Evolutionary conservation across 2,329 filamentous ascomycete species (phyloP).

Genomic region (Pezicula carpinea): DNA sequence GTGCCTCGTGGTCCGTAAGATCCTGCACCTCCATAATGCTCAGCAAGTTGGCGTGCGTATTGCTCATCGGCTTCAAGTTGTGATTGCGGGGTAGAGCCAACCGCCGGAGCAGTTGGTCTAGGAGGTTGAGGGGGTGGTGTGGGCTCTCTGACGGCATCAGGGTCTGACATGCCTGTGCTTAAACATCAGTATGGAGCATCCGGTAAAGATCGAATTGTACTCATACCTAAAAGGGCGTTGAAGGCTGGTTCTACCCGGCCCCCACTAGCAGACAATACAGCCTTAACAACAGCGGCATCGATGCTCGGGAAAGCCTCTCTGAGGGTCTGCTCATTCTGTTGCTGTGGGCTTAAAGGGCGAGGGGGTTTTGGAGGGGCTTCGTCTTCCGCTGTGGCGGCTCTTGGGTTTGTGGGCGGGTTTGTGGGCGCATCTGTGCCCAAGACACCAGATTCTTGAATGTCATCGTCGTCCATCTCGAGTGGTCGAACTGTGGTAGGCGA

Average conservation of each 20-base stretch:
- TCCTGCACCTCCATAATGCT: constrained; percentile 68
- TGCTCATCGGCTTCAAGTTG: constrained; percentile 89
- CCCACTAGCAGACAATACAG: constrained; percentile 79
- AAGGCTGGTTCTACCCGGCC: constrained; percentile 91
- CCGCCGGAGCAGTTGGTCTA: constrained; percentile 55
- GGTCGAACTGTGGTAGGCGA: constrained; percentile 62
- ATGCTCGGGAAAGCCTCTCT: constrained; percentile 91
- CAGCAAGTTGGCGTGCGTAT: constrained; percentile 87
- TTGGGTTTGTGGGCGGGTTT: no score
- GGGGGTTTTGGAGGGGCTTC: constrained; percentile 74
- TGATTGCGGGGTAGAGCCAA: constrained; percentile 55
- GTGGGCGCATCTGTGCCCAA: constrained; percentile 42
- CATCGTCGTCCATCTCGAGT: constrained; percentile 67
- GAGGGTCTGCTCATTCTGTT: constrained; percentile 82
- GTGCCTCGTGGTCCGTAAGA: constrained; percentile 50
- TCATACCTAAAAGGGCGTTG: constrained; percentile 80
- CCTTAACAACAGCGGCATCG: constrained; percentile 76
- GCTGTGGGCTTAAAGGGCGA: constrained; percentile 72
- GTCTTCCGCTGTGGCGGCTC: constrained; percentile 40
- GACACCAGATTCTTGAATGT: constrained; percentile 56
- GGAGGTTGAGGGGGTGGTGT: constrained; percentile 74
- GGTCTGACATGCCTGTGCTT: constrained; percentile 70
- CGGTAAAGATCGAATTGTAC: not conserved
- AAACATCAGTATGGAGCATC: constrained; percentile 4
- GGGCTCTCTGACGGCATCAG: constrained; percentile 57